Base-by-base conservation (phyloP, 257 asterid species). In the Jacaranda mimosifolia region DNA sequence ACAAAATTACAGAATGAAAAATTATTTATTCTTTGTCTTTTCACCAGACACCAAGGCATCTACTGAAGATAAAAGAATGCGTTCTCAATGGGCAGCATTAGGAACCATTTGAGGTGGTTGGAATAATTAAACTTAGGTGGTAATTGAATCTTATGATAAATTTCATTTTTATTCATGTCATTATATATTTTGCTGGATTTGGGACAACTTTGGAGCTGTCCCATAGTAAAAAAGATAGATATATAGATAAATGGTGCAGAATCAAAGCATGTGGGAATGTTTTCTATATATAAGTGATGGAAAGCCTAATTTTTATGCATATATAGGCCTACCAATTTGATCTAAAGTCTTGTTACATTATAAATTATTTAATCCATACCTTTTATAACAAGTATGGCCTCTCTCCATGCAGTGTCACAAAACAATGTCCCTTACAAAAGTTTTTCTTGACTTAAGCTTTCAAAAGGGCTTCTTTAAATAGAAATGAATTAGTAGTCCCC, bases 381-480 rank as follows among this genome's bases (percentile, higher is more conserved):
- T 63, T 63, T 73, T 6, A 15, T 10, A 52, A 10, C 46, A 17
- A 52, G 42, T 40, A 15, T 60, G 75, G 75, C 38, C 55, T 56
- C 46, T 64, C 10, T 49, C 58, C 81, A 68, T 67, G 77, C 68
- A 83, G 68, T 68, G 74, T 79, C 81, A 76, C 88, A 79, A 69
- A 65, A 65, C 76, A 70, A 73, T 77, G 83, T 77, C 81, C 68
- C 80, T 64, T 64, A 39, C 15, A 26, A 26, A 26, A 26, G 68
- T n/a, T 75, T 3, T 73, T 68, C n/a, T 87, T 85, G 89, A 82
- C 84, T 82, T 85, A 32, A 63, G 73, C 60, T 53, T 52, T 18
- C 68, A 26, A 79, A 52, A 72, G 55, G 58, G 35, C 62, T 35
- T 35, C 57, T 71, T 72, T 35, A 48, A 64, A 26, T 57, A 60